Base-by-base conservation (phyloP, 176 grass and related monocot genomes). In the Hordeum vulgare region DNA sequence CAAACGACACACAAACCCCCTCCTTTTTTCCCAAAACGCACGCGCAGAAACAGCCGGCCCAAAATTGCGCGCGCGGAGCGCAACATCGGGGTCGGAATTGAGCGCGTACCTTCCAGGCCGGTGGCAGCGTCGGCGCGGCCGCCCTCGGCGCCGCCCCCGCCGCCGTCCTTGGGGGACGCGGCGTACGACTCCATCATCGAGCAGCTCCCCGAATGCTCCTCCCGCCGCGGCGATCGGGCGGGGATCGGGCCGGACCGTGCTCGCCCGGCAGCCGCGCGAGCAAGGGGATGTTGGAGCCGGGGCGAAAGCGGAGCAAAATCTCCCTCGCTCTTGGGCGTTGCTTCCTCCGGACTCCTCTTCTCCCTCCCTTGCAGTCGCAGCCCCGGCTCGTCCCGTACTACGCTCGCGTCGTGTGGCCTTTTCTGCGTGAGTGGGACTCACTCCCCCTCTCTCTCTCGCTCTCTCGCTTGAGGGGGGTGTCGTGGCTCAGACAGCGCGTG, bases 101-200 rank as follows among this genome's bases (percentile, higher is more conserved):
- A 37, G 60, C 20, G 18, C 49, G 71, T 75, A 98, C 95, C 95
- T 98, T 98, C 89, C 9, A 98, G 73, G 3, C 85, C 90, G 45
- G 90, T 85, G 58, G 71, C 77, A 31, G 84, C 60, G 23, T 76
- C 84, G 12, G 23, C 71, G 15, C 35, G 47, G 18, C 67, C 61
- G 62, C 45, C 78, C 2, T 40, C 78, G 4, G 2, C 57, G 20
- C 49, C 69, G 4, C 85, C 59, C 10, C 71, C 58, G 61, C 66
- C 23, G 21, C 57, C 80, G 70, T 65, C 72, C 61, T 68, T 17
- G 70, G 70, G 70, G 42, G 35, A 21, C 17, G 68, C 70, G 54
- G 41, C 42, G 76, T 84, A 80, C 58, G 59, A 61, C 78, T 90
- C 90, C 95, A 92, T 92, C 75, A 20, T 25, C 29, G 13, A 3